Base-by-base conservation (phyloP, 1,139 yeast species). In the Zygosaccharomyces pseudobailii region DNA sequence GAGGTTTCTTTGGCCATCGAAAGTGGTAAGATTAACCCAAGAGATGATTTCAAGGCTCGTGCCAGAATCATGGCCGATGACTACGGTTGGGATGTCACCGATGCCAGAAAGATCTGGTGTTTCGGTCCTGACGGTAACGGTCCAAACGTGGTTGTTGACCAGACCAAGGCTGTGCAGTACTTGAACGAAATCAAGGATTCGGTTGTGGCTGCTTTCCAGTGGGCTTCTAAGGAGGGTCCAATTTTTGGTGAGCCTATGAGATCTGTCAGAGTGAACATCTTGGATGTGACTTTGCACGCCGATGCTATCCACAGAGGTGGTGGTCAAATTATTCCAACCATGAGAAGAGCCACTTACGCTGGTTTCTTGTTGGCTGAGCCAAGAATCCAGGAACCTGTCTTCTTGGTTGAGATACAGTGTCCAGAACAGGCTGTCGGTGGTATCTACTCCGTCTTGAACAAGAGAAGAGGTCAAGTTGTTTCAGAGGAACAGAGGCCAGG, bases 301-400 rank as follows among this genome's bases (percentile, higher is more conserved):
- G 98, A 92, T 87, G 96, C 98, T 76, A 92, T 92, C 79, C 98
- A 92, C 87, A 89, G 98, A 87, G 98, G 98, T 84, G 97, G 95
- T 80, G 98, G 98, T 80, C 98, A 92, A 83, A 84, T 92, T 75
- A 89, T 92, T 78, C 97, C 97, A 78, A 92, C 98, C 78, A 90
- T 92, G 97, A 89, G 97, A 85, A 92, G 98, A 84, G 97, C 84
- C 68, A 88, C 97, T 62, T 92, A 87, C 80, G 98, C 98, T 71
- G 88, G 97, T 68, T 80, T 89, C 83, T 84, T 92, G 73, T 84
- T 92, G 75, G 97, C 97, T 73, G 88, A 88, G 76, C 98, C 98
- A 78, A 92, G 92, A 72, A 87, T 92, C 72, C 97, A 92, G 81
- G 98, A 92, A 79, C 98, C 98, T 75, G 87, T 92, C 71, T 92